Conservation (phyloP, 2,329 filamentous ascomycete species). For the Pseudocercospora musae region DNA sequence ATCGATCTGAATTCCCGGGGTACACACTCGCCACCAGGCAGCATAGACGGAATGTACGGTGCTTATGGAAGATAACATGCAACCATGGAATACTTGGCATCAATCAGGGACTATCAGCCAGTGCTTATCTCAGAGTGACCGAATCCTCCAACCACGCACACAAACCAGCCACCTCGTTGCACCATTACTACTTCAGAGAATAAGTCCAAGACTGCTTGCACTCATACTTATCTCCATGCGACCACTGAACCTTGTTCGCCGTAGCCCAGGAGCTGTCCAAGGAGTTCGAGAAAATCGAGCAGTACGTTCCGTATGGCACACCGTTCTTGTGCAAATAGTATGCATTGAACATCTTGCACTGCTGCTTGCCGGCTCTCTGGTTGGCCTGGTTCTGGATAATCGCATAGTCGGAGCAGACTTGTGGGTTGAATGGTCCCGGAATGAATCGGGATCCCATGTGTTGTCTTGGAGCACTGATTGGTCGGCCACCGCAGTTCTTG, state of each 20-base stretch:
- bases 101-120: not conserved
- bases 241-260: conserved; percentile 14
- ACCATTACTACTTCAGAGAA: conserved; percentile 3
- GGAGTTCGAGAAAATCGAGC: conserved; percentile 23
- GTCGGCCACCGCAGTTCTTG: conserved; percentile 19
- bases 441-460: conserved; percentile 28
- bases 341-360: conserved; percentile 32
- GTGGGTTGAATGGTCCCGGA: conserved; percentile 29
- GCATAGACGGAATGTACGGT: not conserved
- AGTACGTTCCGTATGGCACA: conserved; percentile 27
- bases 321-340: conserved; percentile 29
- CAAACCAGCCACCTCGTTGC: not conserved
- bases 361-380: conserved; percentile 12
- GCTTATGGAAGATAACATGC: not conserved
- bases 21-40: too few relatives aligned
- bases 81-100: not conserved
- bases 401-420: conserved; percentile 29
- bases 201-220: conserved; percentile 27
- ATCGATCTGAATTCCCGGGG: too few relatives aligned
- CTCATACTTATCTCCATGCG: conserved; percentile 23
- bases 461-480: conserved; percentile 22
- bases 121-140: not conserved
- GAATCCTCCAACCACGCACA: not conserved
- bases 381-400: conserved; percentile 23
- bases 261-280: conserved; percentile 20